phyloP scores from a whole-genome alignment of 140 eudicot genomes.

The Eryngium alpinum region DNA sequence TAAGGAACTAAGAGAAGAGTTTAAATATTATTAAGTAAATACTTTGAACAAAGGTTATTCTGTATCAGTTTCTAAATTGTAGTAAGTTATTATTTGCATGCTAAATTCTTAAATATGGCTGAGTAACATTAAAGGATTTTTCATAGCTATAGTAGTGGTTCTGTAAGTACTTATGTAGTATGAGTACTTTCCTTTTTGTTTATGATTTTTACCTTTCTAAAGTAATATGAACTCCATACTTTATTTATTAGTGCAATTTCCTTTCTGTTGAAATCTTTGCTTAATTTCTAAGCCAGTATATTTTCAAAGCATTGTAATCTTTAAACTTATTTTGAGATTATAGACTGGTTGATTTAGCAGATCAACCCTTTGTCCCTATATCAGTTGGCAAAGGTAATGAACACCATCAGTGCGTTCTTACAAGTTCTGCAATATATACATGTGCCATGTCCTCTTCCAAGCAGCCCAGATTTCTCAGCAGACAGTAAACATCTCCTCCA shows the following conservation, averaged over 20 bases:
- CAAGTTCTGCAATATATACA: conserved; percentile 91
- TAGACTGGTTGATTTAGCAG: neutral
- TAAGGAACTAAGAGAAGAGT: neutral
- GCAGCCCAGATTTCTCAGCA: conserved; percentile 86
- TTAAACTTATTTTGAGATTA: neutral
- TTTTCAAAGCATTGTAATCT: neutral
- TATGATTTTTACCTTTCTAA: too few relatives aligned
- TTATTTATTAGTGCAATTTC: neutral
- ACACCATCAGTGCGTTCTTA: conserved; percentile 31
- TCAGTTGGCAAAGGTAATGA: neutral
- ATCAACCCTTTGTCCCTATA: neutral
- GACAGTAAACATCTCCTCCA: conserved; percentile 97
- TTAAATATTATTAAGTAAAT: neutral
- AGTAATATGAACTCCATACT: too few relatives aligned
- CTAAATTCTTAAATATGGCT: neutral
- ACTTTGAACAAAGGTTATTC: neutral
- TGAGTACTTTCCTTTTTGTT: too few relatives aligned
- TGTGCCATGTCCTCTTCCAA: conserved; percentile 98
- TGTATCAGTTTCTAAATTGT: neutral
- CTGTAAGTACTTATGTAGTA: too few relatives aligned
- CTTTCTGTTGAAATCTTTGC: neutral
- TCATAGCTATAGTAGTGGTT: neutral
- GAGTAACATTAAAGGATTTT: neutral
- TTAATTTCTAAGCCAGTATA: neutral
- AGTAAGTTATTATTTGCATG: neutral